Percentiles rank a stretch among this genome's conserved stretches.
phyloP scores from a whole-genome alignment of 2,329 filamentous ascomycete species.

The Clonostachys rhizophaga region DNA sequence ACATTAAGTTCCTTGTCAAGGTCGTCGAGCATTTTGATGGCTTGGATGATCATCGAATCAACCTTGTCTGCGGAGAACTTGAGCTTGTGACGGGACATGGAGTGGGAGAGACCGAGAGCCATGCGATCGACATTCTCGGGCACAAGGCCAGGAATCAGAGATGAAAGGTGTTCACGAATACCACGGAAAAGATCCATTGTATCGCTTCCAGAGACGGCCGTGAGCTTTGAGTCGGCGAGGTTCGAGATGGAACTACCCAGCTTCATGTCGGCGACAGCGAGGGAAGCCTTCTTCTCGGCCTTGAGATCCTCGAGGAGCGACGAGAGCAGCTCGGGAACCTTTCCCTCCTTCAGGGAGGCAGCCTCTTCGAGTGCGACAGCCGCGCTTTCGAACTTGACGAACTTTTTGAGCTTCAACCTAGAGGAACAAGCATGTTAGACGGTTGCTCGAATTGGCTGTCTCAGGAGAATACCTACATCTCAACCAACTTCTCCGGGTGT shows the following conservation, averaged over 20 bases:
- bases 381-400: conserved; percentile 95
- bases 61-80: conserved; percentile 99
- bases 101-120: conserved; percentile 94
- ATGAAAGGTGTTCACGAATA: conserved; percentile 85
- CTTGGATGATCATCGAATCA: conserved; percentile 98
- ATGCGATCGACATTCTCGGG: conserved; percentile 88
- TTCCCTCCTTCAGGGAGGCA: conserved; percentile 83
- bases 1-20: conserved; percentile 98
- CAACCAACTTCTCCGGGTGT: conserved; percentile 79
- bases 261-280: conserved; percentile 92
- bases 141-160: conserved; percentile 83
- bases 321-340: conserved; percentile 84
- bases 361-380: conserved; percentile 87
- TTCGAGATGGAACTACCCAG: conserved; percentile 89
- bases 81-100: conserved; percentile 92
- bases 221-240: conserved; percentile 81
- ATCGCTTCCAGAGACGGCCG: conserved; percentile 61
- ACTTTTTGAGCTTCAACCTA: conserved; percentile 92
- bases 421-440: conserved; percentile 3
- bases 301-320: conserved; percentile 84
- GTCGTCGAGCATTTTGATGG: conserved; percentile 89
- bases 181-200: conserved; percentile 84
- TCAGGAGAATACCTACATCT: conserved; percentile 60
- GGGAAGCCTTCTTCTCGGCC: conserved; percentile 93
- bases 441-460: conserved; percentile 3